These are phyloP conservation scores for Claviceps sp. DNA, from an alignment of 2,329 filamentous ascomycete species.

Conservation along the genomic window DNA sequence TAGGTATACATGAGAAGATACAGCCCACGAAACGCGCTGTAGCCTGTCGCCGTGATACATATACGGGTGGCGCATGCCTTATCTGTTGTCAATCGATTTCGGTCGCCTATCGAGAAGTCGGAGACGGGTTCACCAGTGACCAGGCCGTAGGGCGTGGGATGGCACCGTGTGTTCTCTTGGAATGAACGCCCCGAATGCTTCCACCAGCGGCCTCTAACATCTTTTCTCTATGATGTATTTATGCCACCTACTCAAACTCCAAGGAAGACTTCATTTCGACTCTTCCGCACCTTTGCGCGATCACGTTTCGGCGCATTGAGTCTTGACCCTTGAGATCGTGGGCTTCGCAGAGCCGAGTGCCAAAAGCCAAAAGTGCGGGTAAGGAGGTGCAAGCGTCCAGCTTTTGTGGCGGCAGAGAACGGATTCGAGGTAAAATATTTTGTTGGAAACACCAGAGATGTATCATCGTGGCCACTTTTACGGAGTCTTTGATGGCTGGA, in stretches of 20 bases:
- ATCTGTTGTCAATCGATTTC: too few species aligned
- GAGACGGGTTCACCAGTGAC: too few species aligned
- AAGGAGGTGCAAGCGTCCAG: constrained; percentile 35
- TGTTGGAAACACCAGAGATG: constrained; percentile 60
- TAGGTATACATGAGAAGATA: too few species aligned
- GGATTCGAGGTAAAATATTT: constrained; percentile 35
- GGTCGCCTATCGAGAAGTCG: too few species aligned
- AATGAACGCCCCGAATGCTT: too few species aligned
- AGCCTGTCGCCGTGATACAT: too few species aligned
- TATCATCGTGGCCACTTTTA: constrained; percentile 45
- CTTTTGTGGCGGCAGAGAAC: constrained; percentile 29
- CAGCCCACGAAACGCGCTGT: too few species aligned
- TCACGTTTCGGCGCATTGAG: background rate
- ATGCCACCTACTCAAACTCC: background rate
- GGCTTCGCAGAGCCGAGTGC: constrained; percentile 4
- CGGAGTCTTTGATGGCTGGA: constrained; percentile 38
- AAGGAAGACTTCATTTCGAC: constrained; percentile 25
- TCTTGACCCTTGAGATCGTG: background rate
- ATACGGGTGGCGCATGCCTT: too few species aligned
- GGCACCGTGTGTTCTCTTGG: too few species aligned
- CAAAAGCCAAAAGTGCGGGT: constrained; percentile 27
- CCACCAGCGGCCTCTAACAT: too few species aligned
- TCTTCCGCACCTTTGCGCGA: background rate
- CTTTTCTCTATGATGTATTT: too few species aligned
- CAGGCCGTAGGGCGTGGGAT: too few species aligned